Evolutionary conservation across 164 flowering plant species (phyloP).

Genomic region (Vitis riparia): DNA sequence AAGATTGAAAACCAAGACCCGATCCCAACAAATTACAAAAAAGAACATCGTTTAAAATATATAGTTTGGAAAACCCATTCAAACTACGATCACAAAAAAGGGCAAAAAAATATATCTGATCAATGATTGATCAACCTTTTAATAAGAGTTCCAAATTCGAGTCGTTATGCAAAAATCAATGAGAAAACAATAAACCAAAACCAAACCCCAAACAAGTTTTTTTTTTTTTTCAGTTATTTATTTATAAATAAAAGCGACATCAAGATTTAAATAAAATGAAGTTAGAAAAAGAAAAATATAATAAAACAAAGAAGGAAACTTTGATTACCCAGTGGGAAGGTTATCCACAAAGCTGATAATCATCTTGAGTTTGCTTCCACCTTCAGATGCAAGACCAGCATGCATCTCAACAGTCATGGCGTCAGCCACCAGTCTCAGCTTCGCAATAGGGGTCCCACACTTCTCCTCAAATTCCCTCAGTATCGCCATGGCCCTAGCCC

Average conservation of each 20-base stretch:
- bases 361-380: constrained; percentile 97
- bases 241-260: neutral
- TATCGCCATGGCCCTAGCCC: constrained; percentile 65
- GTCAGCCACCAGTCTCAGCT: constrained; percentile 81
- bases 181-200: too few relatives aligned
- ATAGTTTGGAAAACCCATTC: too few relatives aligned
- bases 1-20: too few relatives aligned
- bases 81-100: neutral
- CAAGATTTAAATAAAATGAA: neutral
- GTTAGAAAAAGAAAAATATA: neutral
- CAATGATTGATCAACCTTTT: neutral
- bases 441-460: constrained; percentile 60
- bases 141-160: neutral
- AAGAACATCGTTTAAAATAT: too few relatives aligned
- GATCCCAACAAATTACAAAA: too few relatives aligned
- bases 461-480: constrained; percentile 75
- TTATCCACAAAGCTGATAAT: constrained; percentile 87
- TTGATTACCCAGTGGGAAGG: constrained; percentile 81
- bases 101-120: neutral
- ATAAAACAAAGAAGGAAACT: constrained; percentile 1
- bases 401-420: constrained; percentile 97
- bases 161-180: neutral
- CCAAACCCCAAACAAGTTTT: too few relatives aligned
- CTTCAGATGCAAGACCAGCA: constrained; percentile 94
- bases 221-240: too few relatives aligned